These are phyloP conservation scores for Uronychia setigera DNA, from an alignment of 73 alveolate genomes.

Conservation along the genomic window DNA sequence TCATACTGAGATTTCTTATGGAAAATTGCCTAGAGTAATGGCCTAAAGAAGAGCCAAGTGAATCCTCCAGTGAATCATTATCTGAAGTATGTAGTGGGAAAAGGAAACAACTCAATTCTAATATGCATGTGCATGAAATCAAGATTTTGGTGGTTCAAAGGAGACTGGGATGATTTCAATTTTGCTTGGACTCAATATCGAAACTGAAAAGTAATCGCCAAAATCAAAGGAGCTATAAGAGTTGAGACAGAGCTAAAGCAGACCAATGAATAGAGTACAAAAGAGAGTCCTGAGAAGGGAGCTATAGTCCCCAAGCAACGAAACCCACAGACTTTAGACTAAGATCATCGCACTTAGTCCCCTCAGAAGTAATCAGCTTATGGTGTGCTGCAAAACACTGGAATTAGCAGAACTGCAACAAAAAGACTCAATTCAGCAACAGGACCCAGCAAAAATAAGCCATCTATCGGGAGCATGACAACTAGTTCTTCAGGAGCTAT, in stretches of 20 bases:
- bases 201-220: neutral
- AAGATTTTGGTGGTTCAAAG: neutral
- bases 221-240: too few relatives aligned
- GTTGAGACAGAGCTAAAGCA: too few relatives aligned
- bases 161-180: neutral
- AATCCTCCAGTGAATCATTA: neutral
- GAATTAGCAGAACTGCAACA: neutral
- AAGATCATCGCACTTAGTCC: too few relatives aligned
- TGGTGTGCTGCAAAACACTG: too few relatives aligned
- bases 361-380: too few relatives aligned
- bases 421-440: too few relatives aligned
- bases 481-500: neutral
- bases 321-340: too few relatives aligned
- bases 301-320: too few relatives aligned
- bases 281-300: too few relatives aligned
- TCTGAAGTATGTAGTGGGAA: neutral
- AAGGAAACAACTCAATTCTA: neutral
- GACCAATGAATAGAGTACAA: too few relatives aligned
- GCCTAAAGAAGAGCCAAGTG: neutral
- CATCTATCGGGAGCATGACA: neutral
- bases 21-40: neutral
- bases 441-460: too few relatives aligned
- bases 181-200: neutral
- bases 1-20: slow-evolving; percentile 18
- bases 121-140: neutral